Base-by-base conservation (phyloP, 2,329 filamentous ascomycete species). In the Calonectria hawksworthii region DNA sequence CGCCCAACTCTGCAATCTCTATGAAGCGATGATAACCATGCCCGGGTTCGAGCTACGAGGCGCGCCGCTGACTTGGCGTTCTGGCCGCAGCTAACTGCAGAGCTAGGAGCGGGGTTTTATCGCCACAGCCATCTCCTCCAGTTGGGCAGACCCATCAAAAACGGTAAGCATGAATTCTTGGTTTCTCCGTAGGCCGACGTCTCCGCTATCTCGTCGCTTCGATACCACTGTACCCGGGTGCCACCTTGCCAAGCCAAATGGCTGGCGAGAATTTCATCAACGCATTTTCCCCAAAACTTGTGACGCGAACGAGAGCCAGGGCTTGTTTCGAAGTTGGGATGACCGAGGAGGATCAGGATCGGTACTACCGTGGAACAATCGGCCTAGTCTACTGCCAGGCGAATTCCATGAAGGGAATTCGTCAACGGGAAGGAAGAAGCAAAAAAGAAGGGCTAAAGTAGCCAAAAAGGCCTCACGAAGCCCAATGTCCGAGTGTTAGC, bases 131-230 rank as follows among this genome's bases (percentile, higher is more conserved):
- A 36, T 23, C 34, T 14, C 26, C n/a, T 26, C 32, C 8, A 30
- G 68, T 36, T 30, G 64, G 44, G 36, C 16, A 32, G 41, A 44
- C 44, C 64, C 52, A 52, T 63, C 26, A n/a, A 54, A 68, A 52
- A 73, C 47, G 34, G 65, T 41, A 64, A 68, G 70, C 59, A 65
- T 50, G 36, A 47, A 23, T 38, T 26, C 9, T 51, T 61, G 51
- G 65, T 26, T 52, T 13, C 50, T 65, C 36, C 56, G 56, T n/a
- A 41, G 34, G 56, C 56, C 56, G 34, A 65, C 34, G n/a, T 52
- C 47, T 65, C 70, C 70, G 65, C 41, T 9, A 7, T 61, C 50
- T 41, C 23, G 51, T 54, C 44, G 56, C 56, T n/a, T 18, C 18
- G 34, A 61, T 38, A 38, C 50, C 56, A 38, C 56, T 28, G 36